These are phyloP conservation scores for Ambrosiella cleistominuta DNA, from an alignment of 2,329 filamentous ascomycete species.

Conservation along the genomic window DNA sequence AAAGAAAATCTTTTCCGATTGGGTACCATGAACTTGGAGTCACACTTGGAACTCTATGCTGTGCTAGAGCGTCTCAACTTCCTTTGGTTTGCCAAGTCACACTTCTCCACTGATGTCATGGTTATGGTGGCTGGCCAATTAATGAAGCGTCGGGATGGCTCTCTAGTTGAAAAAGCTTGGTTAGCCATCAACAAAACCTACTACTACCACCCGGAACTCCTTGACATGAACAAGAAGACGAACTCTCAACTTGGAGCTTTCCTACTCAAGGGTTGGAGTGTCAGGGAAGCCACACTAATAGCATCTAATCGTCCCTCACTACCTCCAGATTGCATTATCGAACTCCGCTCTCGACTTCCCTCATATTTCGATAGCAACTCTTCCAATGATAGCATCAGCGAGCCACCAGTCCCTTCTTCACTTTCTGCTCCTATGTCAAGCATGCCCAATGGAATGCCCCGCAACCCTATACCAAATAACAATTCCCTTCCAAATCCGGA, in stretches of 20 bases:
- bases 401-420: conserved; percentile 10
- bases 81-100: conserved; percentile 35
- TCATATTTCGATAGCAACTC: conserved; percentile 18
- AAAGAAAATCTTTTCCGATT: conserved; percentile 40
- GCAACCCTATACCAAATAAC: neutral
- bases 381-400: conserved; percentile 15
- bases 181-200: conserved; percentile 29
- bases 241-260: conserved; percentile 6
- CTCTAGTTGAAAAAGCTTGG: conserved; percentile 38
- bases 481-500: neutral
- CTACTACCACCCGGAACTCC: conserved; percentile 31
- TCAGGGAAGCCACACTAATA: conserved; percentile 27
- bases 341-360: conserved; percentile 27
- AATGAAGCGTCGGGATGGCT: conserved; percentile 29
- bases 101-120: conserved; percentile 40
- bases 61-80: conserved; percentile 29
- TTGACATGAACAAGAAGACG: conserved; percentile 30
- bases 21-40: conserved; percentile 30
- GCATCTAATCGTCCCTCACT: conserved; percentile 23
- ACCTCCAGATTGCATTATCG: conserved; percentile 28
- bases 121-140: conserved; percentile 38
- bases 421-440: conserved; percentile 10
- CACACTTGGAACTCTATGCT: conserved; percentile 28
- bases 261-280: conserved; percentile 24
- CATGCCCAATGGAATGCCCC: conserved; percentile 9